Evolutionary conservation across 2,329 filamentous ascomycete species (phyloP), one percentile per base, ranked within the genome.

Genomic region (Penicillium sp.): DNA sequence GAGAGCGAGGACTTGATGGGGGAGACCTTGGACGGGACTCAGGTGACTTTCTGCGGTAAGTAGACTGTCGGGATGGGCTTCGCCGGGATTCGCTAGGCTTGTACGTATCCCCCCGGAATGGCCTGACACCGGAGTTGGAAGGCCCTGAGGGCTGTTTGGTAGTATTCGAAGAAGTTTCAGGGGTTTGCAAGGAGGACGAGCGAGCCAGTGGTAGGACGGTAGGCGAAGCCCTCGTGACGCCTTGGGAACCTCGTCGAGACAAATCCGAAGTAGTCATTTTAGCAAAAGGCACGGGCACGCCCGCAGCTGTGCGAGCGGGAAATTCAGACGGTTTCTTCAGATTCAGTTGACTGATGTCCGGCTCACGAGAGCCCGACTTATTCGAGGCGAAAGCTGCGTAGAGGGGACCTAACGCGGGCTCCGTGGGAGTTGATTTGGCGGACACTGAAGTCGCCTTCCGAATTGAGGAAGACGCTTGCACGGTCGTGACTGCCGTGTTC

Each of bases 311-410:
- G 36, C 52, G 49, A 4, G 56, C 37, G 9, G 56, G 40, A 55
- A 65, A 70, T 8, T 70, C 62, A 5, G 62, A 61, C 7, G 68
- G 69, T 7, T 54, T 62, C 50, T 58, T 52, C n/a, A 73, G 53
- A 12, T 73, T 56, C 12, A 73, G 41, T 37, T 67, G 56, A 13
- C 52, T 61, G 24, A 65, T 58, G 51, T 71, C 59, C 12, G 71
- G 70, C n/a, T 58, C 54, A 36, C 58, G 62, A 29, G 73, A 69
- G 32, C 57, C 49, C 6, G 50, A 51, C 38, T 62, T 54, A 2
- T 28, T 28, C 4, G 33, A 12, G 4, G 7, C 33, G 9, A 37
- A 43, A 9, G 25, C 42, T 13, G 33, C 27, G 32, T 29, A 35
- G 7, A 36, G 42, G 2, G 33, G 42, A 9, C 42, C 25, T 27